Conservation (phyloP, 2,329 filamentous ascomycete genomes). For the Aspergillus phoenicis region DNA sequence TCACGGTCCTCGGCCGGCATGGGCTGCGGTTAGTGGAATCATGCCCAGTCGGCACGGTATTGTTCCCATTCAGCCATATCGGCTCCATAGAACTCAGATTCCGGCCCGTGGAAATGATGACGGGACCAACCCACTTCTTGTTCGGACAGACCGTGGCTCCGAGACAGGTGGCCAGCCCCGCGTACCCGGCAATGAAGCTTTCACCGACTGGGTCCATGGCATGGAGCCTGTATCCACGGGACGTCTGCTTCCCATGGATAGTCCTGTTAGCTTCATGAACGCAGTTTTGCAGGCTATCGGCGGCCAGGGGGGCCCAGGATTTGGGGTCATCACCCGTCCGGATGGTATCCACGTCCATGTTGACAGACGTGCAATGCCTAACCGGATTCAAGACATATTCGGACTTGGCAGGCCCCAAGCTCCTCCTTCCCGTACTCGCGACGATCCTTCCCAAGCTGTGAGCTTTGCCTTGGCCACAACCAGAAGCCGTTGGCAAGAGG, state of each 20-base stretch:
- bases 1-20: conserved; percentile 61
- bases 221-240: conserved; percentile 51
- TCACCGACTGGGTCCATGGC: conserved; percentile 57
- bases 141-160: conserved; percentile 55
- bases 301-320: conserved; percentile 45
- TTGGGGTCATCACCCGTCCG: conserved; percentile 47
- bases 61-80: conserved; percentile 46
- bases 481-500: conserved; percentile 80
- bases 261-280: conserved; percentile 60
- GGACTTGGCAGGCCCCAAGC: conserved; percentile 36
- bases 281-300: conserved; percentile 59
- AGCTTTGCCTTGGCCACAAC: conserved; percentile 74
- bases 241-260: conserved; percentile 50
- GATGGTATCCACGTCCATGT: conserved; percentile 59
- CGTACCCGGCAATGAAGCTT: conserved; percentile 42
- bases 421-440: conserved; percentile 42
- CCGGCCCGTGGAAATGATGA: conserved; percentile 69
- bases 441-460: conserved; percentile 67
- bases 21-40: conserved; percentile 64
- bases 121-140: conserved; percentile 82
- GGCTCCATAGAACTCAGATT: conserved; percentile 46
- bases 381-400: conserved; percentile 56
- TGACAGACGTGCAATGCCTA: conserved; percentile 54
- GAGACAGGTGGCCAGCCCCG: conserved; percentile 40
- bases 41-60: conserved; percentile 55